Base-by-base conservation (phyloP, 1,284 basidiomycete species). In the Fomitopsis betulina region DNA sequence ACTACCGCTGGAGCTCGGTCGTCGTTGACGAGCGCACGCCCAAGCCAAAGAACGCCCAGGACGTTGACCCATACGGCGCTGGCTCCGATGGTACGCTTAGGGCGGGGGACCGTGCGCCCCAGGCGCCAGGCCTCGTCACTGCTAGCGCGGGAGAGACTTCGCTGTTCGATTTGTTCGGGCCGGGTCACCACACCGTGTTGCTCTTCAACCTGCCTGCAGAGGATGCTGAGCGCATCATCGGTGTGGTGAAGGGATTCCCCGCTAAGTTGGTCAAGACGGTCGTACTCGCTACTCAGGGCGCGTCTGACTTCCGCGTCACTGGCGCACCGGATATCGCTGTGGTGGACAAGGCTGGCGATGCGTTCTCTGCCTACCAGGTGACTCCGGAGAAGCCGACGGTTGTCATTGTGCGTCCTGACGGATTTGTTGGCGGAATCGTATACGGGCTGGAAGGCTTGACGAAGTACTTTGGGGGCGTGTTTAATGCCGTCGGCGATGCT, bases 11-110 rank as follows among this genome's bases (percentile, higher is more conserved):
- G 40, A 43, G 40, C 40, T 25, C 72, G 8, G 72, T 79, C 50
- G 70, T 79, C 21, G 37, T 78, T 12, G 76, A 79, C 53, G 76
- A 77, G 54, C 40, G 37, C 12, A 21, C 33, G 30, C 62, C 63
- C 7, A 58, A 62, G 13, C 57, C 58, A 6, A 40, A 55, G 21
- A 25, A 15, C 6, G 50, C 30, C 50, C n/a, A 13, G 3, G 49
- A 56, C 13, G 68, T 56, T 19, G 58, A 63, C 55, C 55, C 67
- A 27, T 66, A 67, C 49, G 53, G 62, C 2, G 52, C 47, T 2
- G 17, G n/a, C 25, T 2, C 6, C 19, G 27, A 59, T 8, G 65
- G 62, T 7, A 21, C 77, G 10, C 70, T 43, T n/a, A 19, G 23
- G 3, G 40, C 40, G 40, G 40, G 40, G 2, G 40, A 43, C 40